Conservation (phyloP, 2,329 filamentous ascomycete genomes). For the Aspergillus udagawae region DNA sequence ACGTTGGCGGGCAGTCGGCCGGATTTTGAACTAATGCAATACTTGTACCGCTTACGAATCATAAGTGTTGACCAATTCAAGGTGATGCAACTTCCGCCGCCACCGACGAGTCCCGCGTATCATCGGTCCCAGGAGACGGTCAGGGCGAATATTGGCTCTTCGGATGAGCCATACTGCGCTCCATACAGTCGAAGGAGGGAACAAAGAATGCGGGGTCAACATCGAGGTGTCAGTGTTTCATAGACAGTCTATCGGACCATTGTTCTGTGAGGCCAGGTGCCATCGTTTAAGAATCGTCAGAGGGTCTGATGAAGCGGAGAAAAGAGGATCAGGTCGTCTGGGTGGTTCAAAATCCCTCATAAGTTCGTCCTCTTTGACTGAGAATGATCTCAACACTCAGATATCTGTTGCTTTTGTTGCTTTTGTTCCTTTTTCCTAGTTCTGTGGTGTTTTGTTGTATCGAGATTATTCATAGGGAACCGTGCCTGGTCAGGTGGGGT, state of each 20-base stretch:
- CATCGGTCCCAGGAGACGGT: slow-evolving; percentile 35
- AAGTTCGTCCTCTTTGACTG: background rate
- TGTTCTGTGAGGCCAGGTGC: background rate
- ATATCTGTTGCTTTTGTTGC: background rate
- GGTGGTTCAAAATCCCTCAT: too few species aligned
- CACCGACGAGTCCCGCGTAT: slow-evolving; percentile 34
- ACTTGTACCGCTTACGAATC: slow-evolving; percentile 40
- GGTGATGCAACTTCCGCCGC: slow-evolving; percentile 38
- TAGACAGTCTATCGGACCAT: slow-evolving; percentile 5
- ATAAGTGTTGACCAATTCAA: slow-evolving; percentile 44
- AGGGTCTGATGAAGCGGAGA: too few species aligned
- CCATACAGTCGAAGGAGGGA: slow-evolving; percentile 39
- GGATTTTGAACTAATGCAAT: slow-evolving; percentile 44
- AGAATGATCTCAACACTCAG: background rate
- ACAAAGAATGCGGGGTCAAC: slow-evolving; percentile 34
- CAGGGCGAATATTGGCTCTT: slow-evolving; percentile 33
- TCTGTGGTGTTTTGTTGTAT: background rate
- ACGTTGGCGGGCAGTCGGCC: slow-evolving; percentile 37
- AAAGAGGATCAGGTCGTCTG: too few species aligned
- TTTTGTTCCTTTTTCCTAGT: background rate
- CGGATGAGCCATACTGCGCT: slow-evolving; percentile 38
- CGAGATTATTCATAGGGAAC: background rate
- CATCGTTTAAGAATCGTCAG: background rate
- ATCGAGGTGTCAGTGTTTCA: slow-evolving; percentile 31
- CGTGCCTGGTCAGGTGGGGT: background rate